Base-by-base conservation (phyloP, 768 basidiomycete genomes). In the Termitomyces sp. region DNA sequence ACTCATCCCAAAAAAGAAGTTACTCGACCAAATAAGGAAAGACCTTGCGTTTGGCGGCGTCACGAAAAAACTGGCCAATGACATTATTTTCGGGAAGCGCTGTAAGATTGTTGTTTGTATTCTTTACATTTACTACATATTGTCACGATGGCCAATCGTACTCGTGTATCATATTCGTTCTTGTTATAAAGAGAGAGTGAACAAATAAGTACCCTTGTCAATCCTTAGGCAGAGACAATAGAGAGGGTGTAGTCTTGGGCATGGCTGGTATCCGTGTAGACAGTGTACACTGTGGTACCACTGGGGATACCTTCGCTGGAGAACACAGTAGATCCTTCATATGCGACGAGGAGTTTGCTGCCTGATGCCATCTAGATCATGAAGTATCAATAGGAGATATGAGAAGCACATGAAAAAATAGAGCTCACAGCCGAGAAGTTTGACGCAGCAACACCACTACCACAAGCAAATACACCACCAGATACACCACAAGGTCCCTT, bases 401-500 rank as follows among this genome's bases (percentile, higher is more conserved):
- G 32, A 45, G 18, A 32, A 40, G 53, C 26, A 42, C 49, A 40
- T 56, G 32, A 44, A n/a, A 47, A 20, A 55, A 5, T 22, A 51
- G 26, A 20, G 70, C 81, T 67, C 62, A 85, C 84, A 22, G 82
- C 81, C 56, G 81, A 77, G 71, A 85, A 84, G 12, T 72, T 71
- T 3, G 79, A 76, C 16, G 73, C 65, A 20, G 76, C 65, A 10
- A 81, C 79, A 13, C 82, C 78, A 61, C 76, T 81, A 9, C 80
- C 84, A 67, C 85, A 86, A 1, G 75, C 63, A 51, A 86, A 73
- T 36, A 68, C 57, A 7, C 81, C 79, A 46, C 69, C 64, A 20
- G 74, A 75, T 39, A 85, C 77, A 18, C 78, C 81, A 65, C 84
- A 87, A 52, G 67, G 72, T 14, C 85, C 85, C 68, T 85, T 86